Evolutionary conservation across 176 grass and related monocot species (phyloP).

Genomic region (Sorghum bicolor): DNA sequence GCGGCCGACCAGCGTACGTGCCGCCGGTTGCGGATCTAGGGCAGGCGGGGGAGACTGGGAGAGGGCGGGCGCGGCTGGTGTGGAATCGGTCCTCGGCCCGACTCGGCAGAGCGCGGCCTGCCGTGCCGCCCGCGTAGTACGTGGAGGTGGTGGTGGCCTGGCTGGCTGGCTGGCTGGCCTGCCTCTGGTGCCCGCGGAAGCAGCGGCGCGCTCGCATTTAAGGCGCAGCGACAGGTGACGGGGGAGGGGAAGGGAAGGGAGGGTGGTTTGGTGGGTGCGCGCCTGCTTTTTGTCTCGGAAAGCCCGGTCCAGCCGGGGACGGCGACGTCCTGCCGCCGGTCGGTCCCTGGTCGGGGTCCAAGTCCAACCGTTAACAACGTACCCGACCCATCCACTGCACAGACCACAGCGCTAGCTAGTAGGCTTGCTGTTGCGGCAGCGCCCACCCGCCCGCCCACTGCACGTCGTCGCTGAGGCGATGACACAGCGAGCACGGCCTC

Average conservation of each 20-base stretch:
- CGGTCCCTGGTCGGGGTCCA: constrained; percentile 34
- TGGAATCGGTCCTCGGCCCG: neutral
- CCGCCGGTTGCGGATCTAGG: constrained; percentile 18
- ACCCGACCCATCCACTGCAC: neutral
- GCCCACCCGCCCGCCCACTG: neutral
- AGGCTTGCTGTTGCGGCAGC: neutral
- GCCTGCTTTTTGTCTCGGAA: constrained; percentile 40
- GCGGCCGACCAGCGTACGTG: constrained; percentile 28
- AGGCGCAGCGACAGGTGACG: neutral
- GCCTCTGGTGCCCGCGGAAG: neutral
- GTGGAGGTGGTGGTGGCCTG: neutral
- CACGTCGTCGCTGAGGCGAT: neutral
- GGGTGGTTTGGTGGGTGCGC: constrained; percentile 18
- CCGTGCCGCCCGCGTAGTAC: neutral
- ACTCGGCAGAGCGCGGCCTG: neutral
- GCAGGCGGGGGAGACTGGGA: no score
- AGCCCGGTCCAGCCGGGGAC: constrained; percentile 45
- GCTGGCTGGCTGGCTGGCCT: neutral
- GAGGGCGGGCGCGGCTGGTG: neutral
- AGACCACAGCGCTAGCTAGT: neutral
- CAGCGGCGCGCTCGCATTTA: constrained; percentile 14
- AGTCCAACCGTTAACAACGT: neutral
- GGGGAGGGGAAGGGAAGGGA: no score
- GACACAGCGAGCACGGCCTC: neutral
- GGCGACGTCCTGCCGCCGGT: constrained; percentile 40